Base-by-base conservation (phyloP, 257 asterid genomes). In the Lavandula angustifolia region DNA sequence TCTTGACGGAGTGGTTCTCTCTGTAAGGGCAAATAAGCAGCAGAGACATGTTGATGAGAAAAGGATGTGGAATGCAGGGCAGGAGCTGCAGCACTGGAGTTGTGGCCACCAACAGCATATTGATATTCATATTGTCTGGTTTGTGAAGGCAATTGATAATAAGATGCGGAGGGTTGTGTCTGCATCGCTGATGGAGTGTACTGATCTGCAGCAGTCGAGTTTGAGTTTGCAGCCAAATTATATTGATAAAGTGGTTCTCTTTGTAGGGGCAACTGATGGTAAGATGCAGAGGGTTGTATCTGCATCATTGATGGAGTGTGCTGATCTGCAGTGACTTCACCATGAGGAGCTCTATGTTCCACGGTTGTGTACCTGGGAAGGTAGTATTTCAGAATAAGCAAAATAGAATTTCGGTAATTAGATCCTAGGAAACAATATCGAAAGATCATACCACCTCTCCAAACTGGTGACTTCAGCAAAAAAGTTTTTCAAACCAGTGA, bases 111-210 rank as follows among this genome's bases (percentile, higher is more conserved):
- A 22, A 22, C 27, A 22, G 27, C 2, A 22, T 22, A 22, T 22
- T 22, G 27, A 22, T 22, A 22, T 22, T 22, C 27, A 22, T 22
- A 22, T 22, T 22, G 27, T 22, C 27, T 22, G 27, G 27, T 22
- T 22, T 22, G 27, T 22, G 27, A 22, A 40, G 46, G 4, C n/a
- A 52, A 41, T 4, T 37, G 70, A 4, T 50, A 54, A 60, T 69
- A 53, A 11, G 69, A 46, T 17, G 75, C 61, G 14, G 56, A 54
- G 53, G 48, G 59, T 54, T 74, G 76, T 40, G 71, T 69, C 68
- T 68, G 81, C 37, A 47, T 18, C 53, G 50, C 68, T 34, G 80
- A 58, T n/a, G 78, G 51, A 52, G 46, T 64, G 59, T 71, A 66
- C 12, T 73, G 70, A 55, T 67, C 51, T 31, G 57, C 31, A 58